These are phyloP conservation scores for Adiantum capillusveneris DNA, from an alignment of 75 land plant species.

Conservation along the genomic window DNA sequence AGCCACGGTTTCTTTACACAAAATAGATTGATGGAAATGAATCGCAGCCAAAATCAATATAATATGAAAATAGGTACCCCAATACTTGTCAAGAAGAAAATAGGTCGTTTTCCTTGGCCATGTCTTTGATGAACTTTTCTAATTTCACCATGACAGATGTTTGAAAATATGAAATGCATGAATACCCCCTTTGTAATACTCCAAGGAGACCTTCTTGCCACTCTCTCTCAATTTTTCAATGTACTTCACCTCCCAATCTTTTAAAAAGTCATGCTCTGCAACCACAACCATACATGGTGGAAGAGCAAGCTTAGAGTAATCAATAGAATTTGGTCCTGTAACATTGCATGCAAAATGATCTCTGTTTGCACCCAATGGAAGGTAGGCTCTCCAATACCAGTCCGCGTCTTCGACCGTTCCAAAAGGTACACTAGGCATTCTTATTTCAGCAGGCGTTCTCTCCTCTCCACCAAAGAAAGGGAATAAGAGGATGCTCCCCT, in stretches of 20 bases:
- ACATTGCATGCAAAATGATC: constrained; percentile 43
- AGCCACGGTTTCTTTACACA: too few relatives aligned
- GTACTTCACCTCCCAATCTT: constrained; percentile 71
- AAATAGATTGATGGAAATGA: too few relatives aligned
- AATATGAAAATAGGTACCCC: too few relatives aligned
- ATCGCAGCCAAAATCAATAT: too few relatives aligned
- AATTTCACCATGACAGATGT: too few relatives aligned
- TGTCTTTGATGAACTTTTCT: too few relatives aligned
- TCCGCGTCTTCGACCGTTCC: constrained; percentile 30
- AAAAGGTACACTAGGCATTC: constrained; percentile 10
- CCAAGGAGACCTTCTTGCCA: constrained; percentile 23
- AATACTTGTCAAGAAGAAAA: too few relatives aligned
- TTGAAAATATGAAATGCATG: constrained; percentile 63
- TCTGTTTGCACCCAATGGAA: constrained; percentile 41
- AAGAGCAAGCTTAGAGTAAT: constrained; percentile 12
- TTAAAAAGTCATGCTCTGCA: constrained; percentile 50
- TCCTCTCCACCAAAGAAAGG: too few relatives aligned
- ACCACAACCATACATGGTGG: constrained; percentile 55
- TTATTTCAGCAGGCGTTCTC: constrained; percentile 43
- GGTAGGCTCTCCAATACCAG: constrained; percentile 53
- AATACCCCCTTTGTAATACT: constrained; percentile 38
- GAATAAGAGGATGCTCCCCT: constrained; percentile 38
- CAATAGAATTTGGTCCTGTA: constrained; percentile 6
- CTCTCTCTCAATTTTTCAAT: constrained; percentile 22
- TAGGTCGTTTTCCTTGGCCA: too few relatives aligned